Percentiles rank a stretch among this genome's conserved stretches.
phyloP scores from a whole-genome alignment of 108 stramenopile genomes.

The Cyclotella kingstonii region DNA sequence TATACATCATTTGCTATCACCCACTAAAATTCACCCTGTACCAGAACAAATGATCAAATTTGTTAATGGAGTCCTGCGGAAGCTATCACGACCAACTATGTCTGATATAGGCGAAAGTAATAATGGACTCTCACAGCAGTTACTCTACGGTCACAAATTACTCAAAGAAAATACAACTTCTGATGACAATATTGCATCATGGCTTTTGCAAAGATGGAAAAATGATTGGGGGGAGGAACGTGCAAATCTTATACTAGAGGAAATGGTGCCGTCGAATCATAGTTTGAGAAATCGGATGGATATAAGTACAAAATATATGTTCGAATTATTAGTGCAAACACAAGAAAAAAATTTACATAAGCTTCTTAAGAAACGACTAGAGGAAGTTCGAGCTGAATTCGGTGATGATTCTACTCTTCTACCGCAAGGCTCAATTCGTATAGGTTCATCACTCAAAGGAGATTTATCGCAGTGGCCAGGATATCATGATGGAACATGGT shows the following conservation, averaged over 20 bases:
- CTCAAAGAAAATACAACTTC: constrained; percentile 48
- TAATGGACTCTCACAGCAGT: constrained; percentile 1
- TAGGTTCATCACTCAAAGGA: constrained; percentile 34
- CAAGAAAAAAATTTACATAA: not conserved
- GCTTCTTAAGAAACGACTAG: constrained; percentile 12
- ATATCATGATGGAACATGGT: constrained; percentile 76
- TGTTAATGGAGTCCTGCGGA: constrained; percentile 77
- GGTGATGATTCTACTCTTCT: constrained; percentile 46
- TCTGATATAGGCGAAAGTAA: constrained; percentile 18
- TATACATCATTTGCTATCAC: constrained; percentile 23
- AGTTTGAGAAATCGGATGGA: constrained; percentile 47
- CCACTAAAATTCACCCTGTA: constrained; percentile 14
- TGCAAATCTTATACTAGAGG: constrained; percentile 49
- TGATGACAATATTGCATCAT: constrained; percentile 61
- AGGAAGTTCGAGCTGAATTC: constrained; percentile 22
- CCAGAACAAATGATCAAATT: constrained; percentile 71
- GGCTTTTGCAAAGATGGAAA: constrained; percentile 56
- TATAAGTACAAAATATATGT: constrained; percentile 51
- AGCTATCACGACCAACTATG: constrained; percentile 35
- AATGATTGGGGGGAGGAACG: constrained; percentile 55
- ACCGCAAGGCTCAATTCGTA: constrained; percentile 68
- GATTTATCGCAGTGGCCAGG: constrained; percentile 61
- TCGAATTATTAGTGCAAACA: constrained; percentile 11
- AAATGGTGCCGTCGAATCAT: constrained; percentile 49
- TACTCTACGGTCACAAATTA: constrained; percentile 10